These are phyloP conservation scores for Dactylellina cionopaga DNA, from an alignment of 2,329 filamentous ascomycete genomes.

Conservation along the genomic window DNA sequence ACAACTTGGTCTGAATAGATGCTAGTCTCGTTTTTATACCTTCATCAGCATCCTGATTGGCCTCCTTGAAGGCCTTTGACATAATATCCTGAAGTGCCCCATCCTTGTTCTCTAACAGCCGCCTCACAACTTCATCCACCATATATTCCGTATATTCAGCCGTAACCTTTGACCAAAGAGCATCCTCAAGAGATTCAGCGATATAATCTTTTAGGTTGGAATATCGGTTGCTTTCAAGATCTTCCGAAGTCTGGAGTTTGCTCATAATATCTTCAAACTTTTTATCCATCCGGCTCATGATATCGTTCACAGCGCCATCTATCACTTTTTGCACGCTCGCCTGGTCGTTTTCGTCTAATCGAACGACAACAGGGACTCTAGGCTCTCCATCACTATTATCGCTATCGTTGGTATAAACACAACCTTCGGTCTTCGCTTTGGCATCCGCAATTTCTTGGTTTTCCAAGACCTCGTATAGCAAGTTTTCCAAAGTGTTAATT, in stretches of 20 bases:
- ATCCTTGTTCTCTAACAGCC: neutral
- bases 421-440: constrained; percentile 5
- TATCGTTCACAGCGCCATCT: neutral
- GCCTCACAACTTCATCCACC: neutral
- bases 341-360: constrained; percentile 24
- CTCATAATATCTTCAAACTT: too few species aligned
- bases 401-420: constrained; percentile 15
- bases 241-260: too few species aligned
- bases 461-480: constrained; percentile 17
- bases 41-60: constrained; percentile 6
- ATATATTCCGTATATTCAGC: neutral
- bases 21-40: constrained; percentile 2
- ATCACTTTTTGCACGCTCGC: constrained; percentile 5
- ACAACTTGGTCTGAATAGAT: constrained; percentile 3
- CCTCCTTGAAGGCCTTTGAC: neutral
- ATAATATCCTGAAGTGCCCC: neutral
- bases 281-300: neutral
- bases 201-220: neutral
- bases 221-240: too few species aligned
- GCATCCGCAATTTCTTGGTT: constrained; percentile 28
- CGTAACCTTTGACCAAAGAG: neutral
- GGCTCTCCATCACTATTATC: constrained; percentile 8
- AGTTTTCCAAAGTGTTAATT: constrained; percentile 1
- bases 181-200: neutral
- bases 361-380: constrained; percentile 16